Percentiles rank a stretch among this genome's conserved stretches.
phyloP scores from a whole-genome alignment of 768 basidiomycete genomes.

The Suillus fuscotomentosus region DNA sequence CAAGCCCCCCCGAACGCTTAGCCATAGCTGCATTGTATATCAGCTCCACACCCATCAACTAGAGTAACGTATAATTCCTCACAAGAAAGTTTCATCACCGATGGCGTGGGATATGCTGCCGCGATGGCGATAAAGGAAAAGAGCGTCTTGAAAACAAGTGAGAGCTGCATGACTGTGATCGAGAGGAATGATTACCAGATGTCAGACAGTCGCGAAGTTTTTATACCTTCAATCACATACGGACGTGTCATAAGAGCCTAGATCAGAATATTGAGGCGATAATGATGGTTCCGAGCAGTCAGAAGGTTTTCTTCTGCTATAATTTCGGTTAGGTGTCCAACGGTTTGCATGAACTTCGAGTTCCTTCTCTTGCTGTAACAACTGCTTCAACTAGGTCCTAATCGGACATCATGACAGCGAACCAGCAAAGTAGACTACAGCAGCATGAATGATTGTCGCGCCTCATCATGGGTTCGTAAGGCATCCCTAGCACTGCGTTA shows the following conservation, averaged over 20 bases:
- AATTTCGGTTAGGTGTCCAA: neutral
- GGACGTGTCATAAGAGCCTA: neutral
- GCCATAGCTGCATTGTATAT: neutral
- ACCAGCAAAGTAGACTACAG: neutral
- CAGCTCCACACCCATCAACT: neutral
- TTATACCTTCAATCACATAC: neutral
- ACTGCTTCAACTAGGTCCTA: neutral
- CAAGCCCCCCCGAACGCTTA: neutral
- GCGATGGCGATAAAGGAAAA: neutral
- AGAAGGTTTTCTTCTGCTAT: neutral
- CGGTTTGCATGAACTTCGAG: neutral
- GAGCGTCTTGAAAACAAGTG: neutral
- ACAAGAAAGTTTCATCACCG: neutral
- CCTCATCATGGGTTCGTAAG: neutral
- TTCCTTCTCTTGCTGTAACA: neutral
- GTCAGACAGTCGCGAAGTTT: neutral
- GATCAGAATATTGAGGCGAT: neutral
- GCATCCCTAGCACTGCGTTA: neutral
- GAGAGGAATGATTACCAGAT: neutral
- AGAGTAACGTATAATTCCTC: neutral
- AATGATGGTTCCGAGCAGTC: neutral
- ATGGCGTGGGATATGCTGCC: neutral
- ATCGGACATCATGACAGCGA: neutral
- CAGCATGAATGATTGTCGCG: neutral
- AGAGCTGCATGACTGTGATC: neutral